Evolutionary conservation across 495 filamentous ascomycete genomes (phyloP).

Genomic region (Astrothelium macrocarpum): DNA sequence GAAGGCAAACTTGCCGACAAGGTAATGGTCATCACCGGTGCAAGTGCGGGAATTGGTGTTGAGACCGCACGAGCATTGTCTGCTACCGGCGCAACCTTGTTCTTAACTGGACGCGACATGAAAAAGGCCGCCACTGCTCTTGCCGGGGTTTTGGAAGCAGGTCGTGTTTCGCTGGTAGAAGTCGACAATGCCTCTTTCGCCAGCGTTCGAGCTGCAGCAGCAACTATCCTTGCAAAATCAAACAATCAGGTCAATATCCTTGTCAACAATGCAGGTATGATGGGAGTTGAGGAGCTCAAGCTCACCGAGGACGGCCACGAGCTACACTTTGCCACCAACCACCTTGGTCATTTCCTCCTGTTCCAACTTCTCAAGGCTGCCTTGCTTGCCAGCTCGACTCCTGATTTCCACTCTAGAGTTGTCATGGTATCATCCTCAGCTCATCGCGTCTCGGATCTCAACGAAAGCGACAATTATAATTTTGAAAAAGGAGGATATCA

Average conservation of each 20-base stretch:
- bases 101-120: slow-evolving; percentile 34
- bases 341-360: slow-evolving; percentile 45
- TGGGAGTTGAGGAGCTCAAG: slow-evolving; percentile 35
- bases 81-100: slow-evolving; percentile 41
- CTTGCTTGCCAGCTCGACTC: slow-evolving; percentile 34
- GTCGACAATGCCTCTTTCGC: slow-evolving; percentile 23
- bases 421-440: slow-evolving; percentile 35
- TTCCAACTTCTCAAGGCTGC: slow-evolving; percentile 40
- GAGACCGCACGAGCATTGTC: slow-evolving; percentile 40
- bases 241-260: slow-evolving; percentile 25
- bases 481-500: slow-evolving; percentile 34
- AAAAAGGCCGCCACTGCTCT: slow-evolving; percentile 29
- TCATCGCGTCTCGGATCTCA: slow-evolving; percentile 26
- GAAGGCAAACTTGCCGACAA: slow-evolving; percentile 37
- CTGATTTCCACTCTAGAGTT: slow-evolving; percentile 36
- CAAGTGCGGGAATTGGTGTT: slow-evolving; percentile 45
- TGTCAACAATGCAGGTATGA: slow-evolving; percentile 32
- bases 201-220: slow-evolving; percentile 14
- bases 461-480: slow-evolving; percentile 27
- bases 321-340: slow-evolving; percentile 42
- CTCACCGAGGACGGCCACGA: slow-evolving; percentile 40
- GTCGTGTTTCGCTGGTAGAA: slow-evolving; percentile 27
- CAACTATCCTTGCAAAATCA: slow-evolving; percentile 8
- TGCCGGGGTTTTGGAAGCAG: slow-evolving; percentile 9
- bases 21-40: slow-evolving; percentile 43